Percentiles rank a stretch among this genome's conserved stretches.
phyloP scores from a whole-genome alignment of 768 basidiomycete genomes.

The Phaffia tasmanica region DNA sequence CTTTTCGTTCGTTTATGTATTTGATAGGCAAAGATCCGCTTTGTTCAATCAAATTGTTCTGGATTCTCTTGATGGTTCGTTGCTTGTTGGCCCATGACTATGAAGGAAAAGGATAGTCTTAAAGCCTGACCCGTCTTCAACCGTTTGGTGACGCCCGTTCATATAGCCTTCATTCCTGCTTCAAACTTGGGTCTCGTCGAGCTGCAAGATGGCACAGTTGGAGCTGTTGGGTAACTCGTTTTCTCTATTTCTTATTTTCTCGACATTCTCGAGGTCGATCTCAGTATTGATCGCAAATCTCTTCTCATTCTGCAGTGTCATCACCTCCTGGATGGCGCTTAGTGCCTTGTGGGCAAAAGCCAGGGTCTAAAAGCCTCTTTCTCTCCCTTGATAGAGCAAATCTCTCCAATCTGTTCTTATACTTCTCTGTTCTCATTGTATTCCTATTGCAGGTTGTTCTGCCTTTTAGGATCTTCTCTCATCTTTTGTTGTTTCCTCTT shows the following conservation, averaged over 20 bases:
- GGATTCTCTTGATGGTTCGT: constrained; percentile 57
- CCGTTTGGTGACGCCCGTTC: too few relatives aligned
- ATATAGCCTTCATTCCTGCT: constrained; percentile 65
- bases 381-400: too few relatives aligned
- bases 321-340: constrained; percentile 18
- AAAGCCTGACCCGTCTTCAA: too few relatives aligned
- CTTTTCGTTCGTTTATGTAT: background rate
- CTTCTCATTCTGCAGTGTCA: background rate
- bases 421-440: too few relatives aligned
- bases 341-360: constrained; percentile 10
- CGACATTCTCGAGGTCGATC: background rate
- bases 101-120: too few relatives aligned
- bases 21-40: constrained; percentile 46
- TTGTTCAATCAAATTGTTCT: constrained; percentile 69
- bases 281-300: background rate
- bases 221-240: constrained; percentile 62
- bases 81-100: too few relatives aligned
- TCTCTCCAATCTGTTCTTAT: too few relatives aligned
- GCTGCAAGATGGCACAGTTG: constrained; percentile 73
- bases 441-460: too few relatives aligned
- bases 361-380: background rate
- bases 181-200: constrained; percentile 62
- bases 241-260: background rate
- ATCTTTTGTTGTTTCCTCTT: too few relatives aligned
- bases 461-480: too few relatives aligned